Evolutionary conservation across 371 early-diverging fungal genomes (phyloP), one percentile per base, ranked within the genome.

Genomic region (Saksenaea oblongispora): DNA sequence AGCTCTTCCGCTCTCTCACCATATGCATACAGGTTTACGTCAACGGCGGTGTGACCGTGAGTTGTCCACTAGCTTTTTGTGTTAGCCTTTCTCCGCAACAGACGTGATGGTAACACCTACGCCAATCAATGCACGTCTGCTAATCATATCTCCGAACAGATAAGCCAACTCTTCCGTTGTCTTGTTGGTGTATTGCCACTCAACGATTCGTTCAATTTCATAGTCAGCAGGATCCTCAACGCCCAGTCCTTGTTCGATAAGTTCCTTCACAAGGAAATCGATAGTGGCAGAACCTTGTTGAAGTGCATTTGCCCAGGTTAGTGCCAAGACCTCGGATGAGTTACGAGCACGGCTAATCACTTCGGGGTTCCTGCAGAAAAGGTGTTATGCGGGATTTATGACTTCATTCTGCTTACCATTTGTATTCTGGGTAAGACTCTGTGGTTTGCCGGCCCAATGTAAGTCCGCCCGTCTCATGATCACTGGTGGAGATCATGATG

Each of bases 21-120:
- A 62, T 87, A 81, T 3, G 92, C 92, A 69, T 91, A 92, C 64
- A 85, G 62, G 37, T 83, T 84, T 31, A 85, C 87, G 56, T 86
- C 85, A 5, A 84, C 85, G 7, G 74, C 87, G 27, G 81, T 83
- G 56, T 85, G 87, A 11, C 87, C 86, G 39, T 79, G 80, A 0
- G 87, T 85, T 17, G 87, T 72, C 85, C 84, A 87, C 73, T 76
- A 62, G 15, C 11, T 15, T 11, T 17, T 44, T 15, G 35, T 34
- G 26, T 35, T 22, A 37, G 41, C 26, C 31, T 27, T 14, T n/a
- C 18, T 37, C 17, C 17, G 31, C 10, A 10, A 10, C 17, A 2
- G 31, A 4, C 22, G 3, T 22, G 27, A 8, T 22, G 24, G 18
- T 1, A 41, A 17, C 17, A 59, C 69, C 68, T 70, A 76, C 73